Evolutionary conservation across 1,139 yeast genomes (phyloP).

Genomic region (Lodderomyces oxycetoniae): DNA sequence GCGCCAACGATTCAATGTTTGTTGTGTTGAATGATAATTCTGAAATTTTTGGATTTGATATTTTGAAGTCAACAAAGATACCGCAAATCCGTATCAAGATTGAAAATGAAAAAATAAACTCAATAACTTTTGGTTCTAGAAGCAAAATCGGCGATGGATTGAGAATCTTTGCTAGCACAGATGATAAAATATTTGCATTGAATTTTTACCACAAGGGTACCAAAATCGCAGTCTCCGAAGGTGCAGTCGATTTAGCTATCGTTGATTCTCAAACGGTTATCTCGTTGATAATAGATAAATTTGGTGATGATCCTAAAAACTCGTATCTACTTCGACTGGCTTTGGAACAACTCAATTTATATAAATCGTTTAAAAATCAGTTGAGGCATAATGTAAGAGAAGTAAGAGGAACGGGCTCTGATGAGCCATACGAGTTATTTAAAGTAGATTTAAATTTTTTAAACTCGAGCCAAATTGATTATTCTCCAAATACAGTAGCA

Average conservation of each 20-base stretch:
- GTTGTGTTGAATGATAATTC: slow-evolving; percentile 28
- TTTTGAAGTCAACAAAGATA: slow-evolving; percentile 20
- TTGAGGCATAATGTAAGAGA: slow-evolving; percentile 7
- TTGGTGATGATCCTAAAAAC: slow-evolving; percentile 12
- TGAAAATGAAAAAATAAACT: slow-evolving; percentile 18
- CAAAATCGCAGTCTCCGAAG: slow-evolving; percentile 21
- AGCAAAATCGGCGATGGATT: slow-evolving; percentile 28
- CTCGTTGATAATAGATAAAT: slow-evolving; percentile 17
- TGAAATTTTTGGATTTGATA: slow-evolving; percentile 26
- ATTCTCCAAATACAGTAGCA: slow-evolving; percentile 4
- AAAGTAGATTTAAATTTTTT: slow-evolving; percentile 14
- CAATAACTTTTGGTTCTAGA: slow-evolving; percentile 35
- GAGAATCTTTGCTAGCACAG: slow-evolving; percentile 32
- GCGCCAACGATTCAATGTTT: slow-evolving; percentile 25
- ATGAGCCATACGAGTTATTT: slow-evolving; percentile 14
- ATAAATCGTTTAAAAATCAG: slow-evolving; percentile 4
- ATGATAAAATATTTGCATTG: slow-evolving; percentile 20
- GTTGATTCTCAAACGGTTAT: slow-evolving; percentile 22
- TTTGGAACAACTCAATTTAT: slow-evolving; percentile 2
- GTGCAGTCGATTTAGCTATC: slow-evolving; percentile 21
- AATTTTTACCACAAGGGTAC: slow-evolving; percentile 27
- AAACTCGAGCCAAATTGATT: background rate
- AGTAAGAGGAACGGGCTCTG: slow-evolving; percentile 10
- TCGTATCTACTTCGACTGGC: slow-evolving; percentile 13
- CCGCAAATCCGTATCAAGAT: slow-evolving; percentile 25